A percentile compares a stretch with the other conserved stretches of the same genome.
These are phyloP conservation scores for Psilocybe cyanescens DNA, from an alignment of 768 basidiomycete genomes.

Conservation along the genomic window DNA sequence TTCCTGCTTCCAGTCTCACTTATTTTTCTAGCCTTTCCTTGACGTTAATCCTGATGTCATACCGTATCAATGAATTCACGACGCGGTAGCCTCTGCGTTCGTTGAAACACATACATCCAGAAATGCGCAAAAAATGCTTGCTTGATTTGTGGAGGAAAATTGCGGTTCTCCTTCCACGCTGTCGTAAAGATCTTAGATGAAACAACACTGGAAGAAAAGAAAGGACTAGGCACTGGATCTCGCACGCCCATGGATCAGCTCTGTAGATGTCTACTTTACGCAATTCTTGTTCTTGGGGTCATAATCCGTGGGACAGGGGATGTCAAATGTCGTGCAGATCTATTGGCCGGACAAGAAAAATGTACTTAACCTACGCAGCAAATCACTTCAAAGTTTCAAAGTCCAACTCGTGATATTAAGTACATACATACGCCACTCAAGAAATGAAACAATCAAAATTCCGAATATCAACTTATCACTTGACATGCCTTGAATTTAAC, in stretches of 20 bases:
- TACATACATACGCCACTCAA: neutral
- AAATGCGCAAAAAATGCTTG: neutral
- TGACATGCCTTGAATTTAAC: slow-evolving; percentile 47
- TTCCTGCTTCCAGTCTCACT: neutral
- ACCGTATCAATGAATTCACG: neutral
- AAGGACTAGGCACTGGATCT: neutral
- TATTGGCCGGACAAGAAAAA: neutral
- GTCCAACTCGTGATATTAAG: too few species aligned
- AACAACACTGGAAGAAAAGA: neutral
- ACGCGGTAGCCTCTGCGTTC: too few species aligned
- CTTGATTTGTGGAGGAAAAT: neutral
- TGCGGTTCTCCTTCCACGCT: neutral
- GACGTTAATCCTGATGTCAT: neutral
- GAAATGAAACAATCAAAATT: neutral
- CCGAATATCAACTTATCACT: slow-evolving; percentile 17
- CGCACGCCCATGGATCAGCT: neutral
- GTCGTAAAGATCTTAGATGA: neutral
- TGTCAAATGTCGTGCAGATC: neutral
- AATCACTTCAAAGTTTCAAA: too few species aligned
- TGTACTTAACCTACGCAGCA: too few species aligned
- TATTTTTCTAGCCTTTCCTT: neutral
- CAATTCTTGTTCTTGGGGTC: neutral
- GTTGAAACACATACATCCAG: neutral
- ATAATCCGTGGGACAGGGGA: neutral
- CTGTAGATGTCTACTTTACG: neutral